A percentile compares a stretch with the other conserved stretches of the same genome.
Conservation (phyloP, 1,284 basidiomycete species). For the Puccinia coronata region DNA sequence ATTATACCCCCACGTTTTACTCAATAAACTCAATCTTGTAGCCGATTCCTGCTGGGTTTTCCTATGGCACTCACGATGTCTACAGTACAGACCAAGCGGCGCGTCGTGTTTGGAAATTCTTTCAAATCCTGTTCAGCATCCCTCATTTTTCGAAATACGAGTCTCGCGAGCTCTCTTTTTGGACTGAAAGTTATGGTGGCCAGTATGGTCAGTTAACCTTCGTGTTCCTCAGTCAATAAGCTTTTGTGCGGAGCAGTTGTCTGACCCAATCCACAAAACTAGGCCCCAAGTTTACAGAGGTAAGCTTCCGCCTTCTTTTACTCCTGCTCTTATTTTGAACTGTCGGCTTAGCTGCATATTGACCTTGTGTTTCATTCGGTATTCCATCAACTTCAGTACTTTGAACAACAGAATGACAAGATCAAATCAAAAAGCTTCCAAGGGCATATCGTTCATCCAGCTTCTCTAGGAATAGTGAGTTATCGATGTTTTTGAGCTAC, state of each 20-base stretch:
- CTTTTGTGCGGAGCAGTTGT: constrained; percentile 2
- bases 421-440: constrained; percentile 30
- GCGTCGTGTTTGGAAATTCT: constrained; percentile 37
- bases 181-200: constrained; percentile 49
- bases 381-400: constrained; percentile 23
- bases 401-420: constrained; percentile 34
- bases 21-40: neutral
- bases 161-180: constrained; percentile 36
- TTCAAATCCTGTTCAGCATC: constrained; percentile 46
- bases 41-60: constrained; percentile 59
- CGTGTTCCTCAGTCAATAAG: neutral
- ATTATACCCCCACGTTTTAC: neutral
- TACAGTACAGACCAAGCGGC: constrained; percentile 43
- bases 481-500: neutral
- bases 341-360: no score
- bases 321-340: no score
- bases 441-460: constrained; percentile 26
- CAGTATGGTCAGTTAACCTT: constrained; percentile 40
- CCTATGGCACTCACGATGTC: constrained; percentile 42
- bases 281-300: constrained; percentile 46
- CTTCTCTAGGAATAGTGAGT: constrained; percentile 45
- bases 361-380: neutral
- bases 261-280: neutral
- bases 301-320: neutral
- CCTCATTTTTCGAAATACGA: constrained; percentile 33